phyloP scores from a whole-genome alignment of 805 yeast species.

The Candida namnaoensis region DNA sequence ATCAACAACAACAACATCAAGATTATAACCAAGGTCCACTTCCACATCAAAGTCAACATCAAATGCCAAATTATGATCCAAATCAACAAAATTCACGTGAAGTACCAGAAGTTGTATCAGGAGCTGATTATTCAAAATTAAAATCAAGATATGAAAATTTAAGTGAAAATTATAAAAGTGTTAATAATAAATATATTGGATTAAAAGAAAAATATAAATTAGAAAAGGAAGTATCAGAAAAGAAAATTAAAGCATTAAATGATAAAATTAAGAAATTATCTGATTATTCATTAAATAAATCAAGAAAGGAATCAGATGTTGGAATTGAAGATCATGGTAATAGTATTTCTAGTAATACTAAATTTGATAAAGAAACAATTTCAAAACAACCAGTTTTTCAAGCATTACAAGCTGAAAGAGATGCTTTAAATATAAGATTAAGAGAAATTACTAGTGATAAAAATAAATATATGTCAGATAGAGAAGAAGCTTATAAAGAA shows the following conservation, averaged over 20 bases:
- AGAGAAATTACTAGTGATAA: no score
- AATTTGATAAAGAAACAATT: background rate
- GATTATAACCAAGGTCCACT: no score
- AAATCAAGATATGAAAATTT: background rate
- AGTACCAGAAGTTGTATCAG: background rate
- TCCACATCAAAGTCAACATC: background rate
- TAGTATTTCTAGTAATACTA: background rate
- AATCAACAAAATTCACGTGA: no score
- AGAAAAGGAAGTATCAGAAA: background rate
- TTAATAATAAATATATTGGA: background rate
- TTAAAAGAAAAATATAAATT: background rate
- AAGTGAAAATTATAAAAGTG: background rate
- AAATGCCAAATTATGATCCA: background rate
- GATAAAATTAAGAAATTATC: background rate
- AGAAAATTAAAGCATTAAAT: background rate
- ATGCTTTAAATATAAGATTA: background rate
- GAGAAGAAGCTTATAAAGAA: background rate
- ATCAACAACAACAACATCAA: no score
- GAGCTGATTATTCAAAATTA: background rate
- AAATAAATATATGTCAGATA: no score
- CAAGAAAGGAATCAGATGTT: background rate
- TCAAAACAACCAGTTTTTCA: background rate
- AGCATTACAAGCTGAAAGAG: conserved; percentile 2
- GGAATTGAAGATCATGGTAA: background rate
- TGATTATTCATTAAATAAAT: background rate